Percentiles rank a stretch among this genome's conserved stretches.
These are phyloP conservation scores for Zygoascus flipseniorum DNA, from an alignment of 805 yeast species.

Conservation along the genomic window DNA sequence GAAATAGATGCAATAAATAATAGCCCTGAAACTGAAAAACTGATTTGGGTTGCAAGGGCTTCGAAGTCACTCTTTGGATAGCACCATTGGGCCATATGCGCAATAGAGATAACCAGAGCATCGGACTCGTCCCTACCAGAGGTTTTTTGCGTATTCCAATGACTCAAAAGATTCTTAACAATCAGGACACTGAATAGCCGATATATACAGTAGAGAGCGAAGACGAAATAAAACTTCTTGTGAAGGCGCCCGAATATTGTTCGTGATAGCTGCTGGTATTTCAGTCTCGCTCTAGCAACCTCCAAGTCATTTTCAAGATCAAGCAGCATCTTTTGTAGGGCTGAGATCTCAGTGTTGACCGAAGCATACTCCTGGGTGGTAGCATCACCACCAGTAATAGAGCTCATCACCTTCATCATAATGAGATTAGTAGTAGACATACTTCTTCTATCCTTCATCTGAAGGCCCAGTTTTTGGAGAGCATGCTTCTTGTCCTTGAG, in stretches of 20 bases:
- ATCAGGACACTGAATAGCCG: slow-evolving; percentile 28
- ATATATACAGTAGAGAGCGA: slow-evolving; percentile 34
- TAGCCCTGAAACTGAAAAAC: slow-evolving; percentile 32
- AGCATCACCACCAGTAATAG: slow-evolving; percentile 19
- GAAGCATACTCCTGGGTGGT: slow-evolving; percentile 12
- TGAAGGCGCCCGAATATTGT: slow-evolving; percentile 28
- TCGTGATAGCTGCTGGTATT: slow-evolving; percentile 18
- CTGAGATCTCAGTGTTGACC: slow-evolving; percentile 26
- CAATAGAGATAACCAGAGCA: slow-evolving; percentile 21
- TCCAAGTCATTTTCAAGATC: slow-evolving; percentile 28
- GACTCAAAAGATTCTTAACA: slow-evolving; percentile 22
- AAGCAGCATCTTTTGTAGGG: slow-evolving; percentile 25
- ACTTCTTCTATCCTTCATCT: slow-evolving; percentile 18
- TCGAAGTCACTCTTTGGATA: slow-evolving; percentile 22
- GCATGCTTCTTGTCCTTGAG: slow-evolving; percentile 7
- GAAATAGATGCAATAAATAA: slow-evolving; percentile 30
- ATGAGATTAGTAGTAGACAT: slow-evolving; percentile 13
- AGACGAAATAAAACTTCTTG: slow-evolving; percentile 21
- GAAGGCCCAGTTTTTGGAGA: slow-evolving; percentile 1
- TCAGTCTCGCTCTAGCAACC: slow-evolving; percentile 17
- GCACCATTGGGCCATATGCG: slow-evolving; percentile 14
- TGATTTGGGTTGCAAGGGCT: slow-evolving; percentile 32
- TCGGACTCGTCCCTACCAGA: slow-evolving; percentile 7
- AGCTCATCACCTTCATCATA: slow-evolving; percentile 21
- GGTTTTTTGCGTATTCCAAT: background rate